Base-by-base conservation (phyloP, 305 asterid species). In the Solanum hybrid region DNA sequence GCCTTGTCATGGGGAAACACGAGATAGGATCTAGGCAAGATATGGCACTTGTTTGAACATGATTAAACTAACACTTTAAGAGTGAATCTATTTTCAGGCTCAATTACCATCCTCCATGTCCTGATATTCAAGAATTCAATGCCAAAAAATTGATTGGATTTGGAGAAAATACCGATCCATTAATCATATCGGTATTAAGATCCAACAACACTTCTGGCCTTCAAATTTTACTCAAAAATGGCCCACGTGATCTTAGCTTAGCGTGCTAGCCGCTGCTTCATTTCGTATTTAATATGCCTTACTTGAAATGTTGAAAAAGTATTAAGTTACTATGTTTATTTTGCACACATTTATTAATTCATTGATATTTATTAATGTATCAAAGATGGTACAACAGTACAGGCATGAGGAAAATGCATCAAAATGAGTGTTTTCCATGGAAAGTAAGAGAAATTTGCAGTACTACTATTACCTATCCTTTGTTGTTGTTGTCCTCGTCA, bases 51-150 rank as follows among this genome's bases (percentile, higher is more conserved):
- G 6, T 15, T 51, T 51, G 65, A 51, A 51, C 22, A 51, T 15
- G 22, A 5, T 51, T 41, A 41, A 5, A 13, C 20, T 41, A 13
- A 41, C 65, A 51, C 65, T 51, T 51, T 51, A 15, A 51, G 65
- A 14, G 8, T 45, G 65, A 45, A 45, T 45, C 22, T 45, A 45
- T 14, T 45, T 45, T 14, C 3, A 45, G 65, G 22, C 65, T 45
- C 65, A 45, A 15, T 45, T 7, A 45, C 65, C 22, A 45, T 45
- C 22, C 8, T 45, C 65, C 22, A 2, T 90, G 94, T 89, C 92
- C 93, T 0, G 92, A 92, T 0, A 7, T 9, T 31, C 39, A 83
- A 10, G 92, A 90, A 38, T 89, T 92, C 37, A 65, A 65, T 78
- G 93, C 86, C 75, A 12, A 34, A 26, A 92, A 41, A 41, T 5